phyloP scores from a whole-genome alignment of 1,284 basidiomycete genomes.

The Melampsora americana region DNA sequence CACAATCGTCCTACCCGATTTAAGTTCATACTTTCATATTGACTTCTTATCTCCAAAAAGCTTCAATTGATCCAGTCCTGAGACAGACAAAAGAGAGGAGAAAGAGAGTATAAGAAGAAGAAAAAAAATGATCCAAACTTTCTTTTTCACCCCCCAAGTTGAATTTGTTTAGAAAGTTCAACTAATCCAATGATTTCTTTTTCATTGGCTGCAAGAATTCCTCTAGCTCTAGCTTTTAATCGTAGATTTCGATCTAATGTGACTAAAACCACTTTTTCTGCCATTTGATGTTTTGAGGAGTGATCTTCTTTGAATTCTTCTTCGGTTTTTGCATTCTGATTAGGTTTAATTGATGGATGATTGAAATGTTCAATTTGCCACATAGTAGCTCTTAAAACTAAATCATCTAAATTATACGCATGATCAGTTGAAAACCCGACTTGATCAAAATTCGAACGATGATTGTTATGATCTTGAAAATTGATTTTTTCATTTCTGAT shows the following conservation, averaged over 20 bases:
- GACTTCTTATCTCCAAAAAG: too few relatives aligned
- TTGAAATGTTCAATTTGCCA: slow-evolving; percentile 92
- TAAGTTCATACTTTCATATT: too few relatives aligned
- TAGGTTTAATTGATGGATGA: slow-evolving; percentile 56
- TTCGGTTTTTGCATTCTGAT: neutral
- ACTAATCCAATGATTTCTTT: slow-evolving; percentile 35
- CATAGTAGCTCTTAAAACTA: slow-evolving; percentile 82
- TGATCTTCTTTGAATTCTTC: neutral
- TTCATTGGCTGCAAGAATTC: slow-evolving; percentile 37
- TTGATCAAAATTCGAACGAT: neutral
- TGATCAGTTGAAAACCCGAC: slow-evolving; percentile 30
- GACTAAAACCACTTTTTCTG: slow-evolving; percentile 79
- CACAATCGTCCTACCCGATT: too few relatives aligned
- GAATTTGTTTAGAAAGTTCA: slow-evolving; percentile 3
- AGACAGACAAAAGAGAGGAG: too few relatives aligned
- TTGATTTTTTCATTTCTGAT: slow-evolving; percentile 82
- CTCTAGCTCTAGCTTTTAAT: slow-evolving; percentile 39
- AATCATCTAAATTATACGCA: slow-evolving; percentile 85
- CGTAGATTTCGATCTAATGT: slow-evolving; percentile 79
- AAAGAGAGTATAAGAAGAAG: too few relatives aligned
- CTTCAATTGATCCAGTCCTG: too few relatives aligned
- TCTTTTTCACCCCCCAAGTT: too few relatives aligned
- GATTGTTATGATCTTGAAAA: slow-evolving; percentile 56
- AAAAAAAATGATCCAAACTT: too few relatives aligned
- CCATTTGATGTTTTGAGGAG: slow-evolving; percentile 48